Conservation (phyloP, 2,329 filamentous ascomycete genomes). For the Trichoderma polysporum region DNA sequence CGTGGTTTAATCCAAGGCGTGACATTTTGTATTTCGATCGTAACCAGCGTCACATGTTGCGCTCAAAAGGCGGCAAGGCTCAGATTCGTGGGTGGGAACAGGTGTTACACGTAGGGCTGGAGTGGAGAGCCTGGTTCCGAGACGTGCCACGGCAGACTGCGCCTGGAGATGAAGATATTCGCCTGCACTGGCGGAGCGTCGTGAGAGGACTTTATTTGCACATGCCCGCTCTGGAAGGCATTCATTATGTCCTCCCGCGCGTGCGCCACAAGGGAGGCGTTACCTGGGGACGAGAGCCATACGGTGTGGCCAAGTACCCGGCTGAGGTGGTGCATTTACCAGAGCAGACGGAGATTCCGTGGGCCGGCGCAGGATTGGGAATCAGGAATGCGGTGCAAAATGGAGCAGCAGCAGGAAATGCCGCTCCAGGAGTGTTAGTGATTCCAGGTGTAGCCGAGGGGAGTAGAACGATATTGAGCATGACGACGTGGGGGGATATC, state of each 20-base stretch:
- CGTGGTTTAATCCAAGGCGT: conserved; percentile 30
- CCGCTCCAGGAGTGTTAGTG: not conserved
- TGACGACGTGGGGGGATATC: conserved; percentile 7
- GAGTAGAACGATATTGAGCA: not conserved
- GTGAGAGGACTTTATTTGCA: conserved; percentile 27
- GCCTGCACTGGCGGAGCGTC: conserved; percentile 25
- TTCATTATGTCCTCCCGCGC: conserved; percentile 32
- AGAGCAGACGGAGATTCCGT: conserved; percentile 27
- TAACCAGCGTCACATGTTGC: conserved; percentile 27
- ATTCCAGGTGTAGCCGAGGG: not conserved
- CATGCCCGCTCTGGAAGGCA: conserved; percentile 27
- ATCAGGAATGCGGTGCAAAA: not conserved
- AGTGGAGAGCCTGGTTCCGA: conserved; percentile 33
- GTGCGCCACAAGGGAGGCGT: conserved; percentile 30
- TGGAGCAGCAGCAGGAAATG: conserved; percentile 5
- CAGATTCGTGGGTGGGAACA: conserved; percentile 27
- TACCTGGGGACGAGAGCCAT: conserved; percentile 32
- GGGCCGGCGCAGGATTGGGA: conserved; percentile 23
- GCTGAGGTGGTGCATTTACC: conserved; percentile 28
- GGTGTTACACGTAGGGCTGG: conserved; percentile 30
- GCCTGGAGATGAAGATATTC: conserved; percentile 25
- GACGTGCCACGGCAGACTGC: conserved; percentile 27
- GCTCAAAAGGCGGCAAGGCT: conserved; percentile 17
- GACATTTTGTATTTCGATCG: conserved; percentile 35
- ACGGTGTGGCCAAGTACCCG: conserved; percentile 23